Evolutionary conservation across 2,329 filamentous ascomycete species (phyloP).

Genomic region (Calycina marina): DNA sequence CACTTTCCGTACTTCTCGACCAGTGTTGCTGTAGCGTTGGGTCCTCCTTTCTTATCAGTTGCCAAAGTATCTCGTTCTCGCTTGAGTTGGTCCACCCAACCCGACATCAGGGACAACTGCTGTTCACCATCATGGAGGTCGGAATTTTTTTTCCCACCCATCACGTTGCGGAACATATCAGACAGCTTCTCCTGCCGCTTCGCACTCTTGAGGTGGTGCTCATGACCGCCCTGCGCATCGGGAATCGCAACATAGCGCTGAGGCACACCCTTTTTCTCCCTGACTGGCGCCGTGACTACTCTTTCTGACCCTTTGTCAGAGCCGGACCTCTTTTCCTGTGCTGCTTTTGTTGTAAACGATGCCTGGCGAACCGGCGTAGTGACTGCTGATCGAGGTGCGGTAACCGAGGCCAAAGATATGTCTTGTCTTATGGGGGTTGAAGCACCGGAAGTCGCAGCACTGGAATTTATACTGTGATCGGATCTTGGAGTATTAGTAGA

Average conservation of each 20-base stretch:
- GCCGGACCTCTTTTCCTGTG: constrained; percentile 19
- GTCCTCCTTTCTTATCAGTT: constrained; percentile 61
- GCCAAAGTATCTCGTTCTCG: constrained; percentile 69
- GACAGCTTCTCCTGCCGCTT: constrained; percentile 89
- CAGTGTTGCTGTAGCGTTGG: constrained; percentile 61
- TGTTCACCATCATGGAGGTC: constrained; percentile 49
- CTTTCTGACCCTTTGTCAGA: constrained; percentile 20
- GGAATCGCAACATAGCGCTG: constrained; percentile 37
- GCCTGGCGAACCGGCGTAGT: constrained; percentile 28
- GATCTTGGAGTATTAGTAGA: constrained; percentile 32
- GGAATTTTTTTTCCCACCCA: constrained; percentile 70
- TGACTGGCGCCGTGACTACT: constrained; percentile 13
- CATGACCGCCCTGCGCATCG: constrained; percentile 54
- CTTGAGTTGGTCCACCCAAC: constrained; percentile 88
- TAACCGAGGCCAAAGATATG: constrained; percentile 13
- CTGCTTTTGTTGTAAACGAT: constrained; percentile 28
- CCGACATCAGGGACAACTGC: constrained; percentile 83
- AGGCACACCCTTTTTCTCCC: constrained; percentile 17
- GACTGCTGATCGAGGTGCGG: constrained; percentile 23
- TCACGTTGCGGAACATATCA: constrained; percentile 76
- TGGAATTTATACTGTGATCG: constrained; percentile 13
- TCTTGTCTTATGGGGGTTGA: constrained; percentile 19
- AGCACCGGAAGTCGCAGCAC: constrained; percentile 21
- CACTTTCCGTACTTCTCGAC: constrained; percentile 98
- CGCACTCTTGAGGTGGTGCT: constrained; percentile 77